phyloP scores from a whole-genome alignment of 73 alveolate species.

The Effrenium voratum region DNA sequence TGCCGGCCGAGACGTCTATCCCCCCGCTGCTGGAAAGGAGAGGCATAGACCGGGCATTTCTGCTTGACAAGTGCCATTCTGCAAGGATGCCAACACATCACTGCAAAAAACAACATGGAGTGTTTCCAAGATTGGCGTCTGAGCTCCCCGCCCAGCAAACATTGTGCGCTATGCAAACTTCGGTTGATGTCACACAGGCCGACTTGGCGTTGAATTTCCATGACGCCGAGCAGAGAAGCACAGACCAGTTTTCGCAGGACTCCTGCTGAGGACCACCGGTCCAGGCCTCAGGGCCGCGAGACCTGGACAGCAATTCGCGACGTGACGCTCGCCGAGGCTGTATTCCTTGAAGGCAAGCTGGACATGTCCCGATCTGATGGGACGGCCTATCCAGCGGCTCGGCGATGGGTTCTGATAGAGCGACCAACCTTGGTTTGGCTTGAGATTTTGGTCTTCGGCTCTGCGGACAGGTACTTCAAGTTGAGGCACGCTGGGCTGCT shows the following conservation, averaged over 20 bases:
- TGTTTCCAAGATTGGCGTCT: too few relatives aligned
- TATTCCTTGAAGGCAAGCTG: conserved; percentile 60
- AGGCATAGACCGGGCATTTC: not conserved
- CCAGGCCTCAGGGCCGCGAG: not conserved
- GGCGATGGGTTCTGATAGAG: not conserved
- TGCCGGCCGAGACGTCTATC: conserved; percentile 12
- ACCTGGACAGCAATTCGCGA: not conserved
- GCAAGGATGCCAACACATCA: too few relatives aligned
- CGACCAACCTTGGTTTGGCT: not conserved
- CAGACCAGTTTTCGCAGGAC: conserved; percentile 41
- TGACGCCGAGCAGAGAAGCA: too few relatives aligned
- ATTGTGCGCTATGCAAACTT: too few relatives aligned
- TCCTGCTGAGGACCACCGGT: conserved; percentile 42
- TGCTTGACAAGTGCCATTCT: not conserved
- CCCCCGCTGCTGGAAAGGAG: conserved; percentile 57
- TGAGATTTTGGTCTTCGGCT: not conserved
- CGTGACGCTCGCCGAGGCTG: conserved; percentile 2
- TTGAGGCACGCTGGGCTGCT: not conserved
- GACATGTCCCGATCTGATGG: conserved; percentile 82
- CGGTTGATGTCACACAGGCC: too few relatives aligned
- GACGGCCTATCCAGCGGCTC: conserved; percentile 60
- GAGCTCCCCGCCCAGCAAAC: too few relatives aligned
- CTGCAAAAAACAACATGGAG: too few relatives aligned
- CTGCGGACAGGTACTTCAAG: conserved; percentile 15
- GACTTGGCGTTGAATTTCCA: too few relatives aligned